Evolutionary conservation across 805 yeast genomes (phyloP).

Genomic region (Pichia paraexigua): DNA sequence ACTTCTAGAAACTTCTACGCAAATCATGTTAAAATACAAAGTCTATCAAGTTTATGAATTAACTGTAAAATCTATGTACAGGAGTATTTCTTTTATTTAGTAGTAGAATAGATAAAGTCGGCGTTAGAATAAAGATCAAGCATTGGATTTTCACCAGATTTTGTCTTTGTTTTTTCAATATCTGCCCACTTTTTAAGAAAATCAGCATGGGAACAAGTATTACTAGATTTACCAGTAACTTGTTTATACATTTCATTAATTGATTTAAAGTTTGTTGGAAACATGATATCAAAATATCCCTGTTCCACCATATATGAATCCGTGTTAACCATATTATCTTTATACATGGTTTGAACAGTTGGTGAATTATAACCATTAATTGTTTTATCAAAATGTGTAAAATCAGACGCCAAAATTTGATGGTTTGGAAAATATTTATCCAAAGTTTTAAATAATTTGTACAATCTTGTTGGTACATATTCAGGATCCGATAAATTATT

Average conservation of each 20-base stretch:
- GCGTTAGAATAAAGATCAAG: constrained; percentile 69
- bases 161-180: constrained; percentile 54
- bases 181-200: constrained; percentile 70
- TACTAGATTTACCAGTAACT: constrained; percentile 53
- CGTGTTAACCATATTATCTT: constrained; percentile 59
- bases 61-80: not conserved
- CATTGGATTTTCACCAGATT: constrained; percentile 81
- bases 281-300: constrained; percentile 81
- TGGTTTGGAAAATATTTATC: constrained; percentile 67
- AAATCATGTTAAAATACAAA: not conserved
- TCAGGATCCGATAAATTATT: constrained; percentile 66
- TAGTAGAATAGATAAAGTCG: constrained; percentile 46
- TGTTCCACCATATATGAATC: constrained; percentile 76
- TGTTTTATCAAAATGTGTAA: constrained; percentile 42
- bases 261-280: constrained; percentile 68
- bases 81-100: not conserved
- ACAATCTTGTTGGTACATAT: constrained; percentile 69
- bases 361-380: constrained; percentile 61
- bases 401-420: constrained; percentile 66
- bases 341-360: constrained; percentile 69
- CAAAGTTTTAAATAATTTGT: constrained; percentile 57
- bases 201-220: constrained; percentile 50
- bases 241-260: constrained; percentile 54
- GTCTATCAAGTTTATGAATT: not conserved
- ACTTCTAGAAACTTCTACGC: not conserved